Evolutionary conservation across 306 rosid species (phyloP), one percentile per base, ranked within the genome.

Genomic region (Cicer cuneatum): DNA sequence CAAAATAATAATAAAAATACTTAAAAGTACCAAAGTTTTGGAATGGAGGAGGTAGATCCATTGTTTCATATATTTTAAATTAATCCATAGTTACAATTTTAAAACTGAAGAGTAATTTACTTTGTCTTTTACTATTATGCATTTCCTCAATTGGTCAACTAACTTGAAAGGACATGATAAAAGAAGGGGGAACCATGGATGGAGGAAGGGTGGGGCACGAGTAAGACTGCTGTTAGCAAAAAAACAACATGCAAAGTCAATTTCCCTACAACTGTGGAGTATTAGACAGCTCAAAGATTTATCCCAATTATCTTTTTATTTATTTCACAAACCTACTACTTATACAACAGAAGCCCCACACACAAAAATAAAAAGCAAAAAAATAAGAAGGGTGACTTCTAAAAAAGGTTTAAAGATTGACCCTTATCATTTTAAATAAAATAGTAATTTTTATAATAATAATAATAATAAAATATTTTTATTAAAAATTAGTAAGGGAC

Each of bases 241-340:
- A 67, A 65, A 42, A 9, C 7, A 51, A 58, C 74, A 72, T 63
- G 72, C 33, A 66, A 68, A 49, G 72, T 47, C 42, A 78, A 62
- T 70, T 74, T 29, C 53, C 78, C 74, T 51, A 76, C 85, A 76
- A 57, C 65, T 52, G n/a, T 29, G 35, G 35, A 29, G 35, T 59
- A 62, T n/a, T n/a, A 35, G 72, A 52, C 75, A 69, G 38, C 74
- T 64, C 48, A 66, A 49, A 13, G 53, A 49, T 73, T 66, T 70
- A 49, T 54, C 15, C 29, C 66, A 60, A 58, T 70, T 33, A 13
- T 45, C 39, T 38, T 49, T 49, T 29, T 29, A 4, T 29, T 64
- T 1, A 35, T 43, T 41, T 19, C 69, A 64, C 62, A 54, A 72
- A 74, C 65, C 75, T 65, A 51, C 72, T 61, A 41, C 41, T 47